phyloP scores from a whole-genome alignment of 1,139 yeast genomes.

The Pichia norvegensis region DNA sequence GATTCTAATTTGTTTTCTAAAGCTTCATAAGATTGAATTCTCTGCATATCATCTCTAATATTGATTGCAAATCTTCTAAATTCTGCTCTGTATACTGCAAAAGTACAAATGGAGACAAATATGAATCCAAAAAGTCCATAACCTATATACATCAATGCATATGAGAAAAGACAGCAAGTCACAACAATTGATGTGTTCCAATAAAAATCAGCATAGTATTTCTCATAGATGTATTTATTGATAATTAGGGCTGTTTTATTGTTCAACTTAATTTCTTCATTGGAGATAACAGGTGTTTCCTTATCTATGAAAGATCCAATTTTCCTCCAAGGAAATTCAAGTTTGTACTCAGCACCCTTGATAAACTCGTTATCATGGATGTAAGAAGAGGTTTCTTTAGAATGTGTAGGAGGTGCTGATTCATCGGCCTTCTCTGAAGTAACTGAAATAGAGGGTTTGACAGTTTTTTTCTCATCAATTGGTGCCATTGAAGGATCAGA shows the following conservation, averaged over 20 bases:
- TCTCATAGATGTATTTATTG: slow-evolving; percentile 47
- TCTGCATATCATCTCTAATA: slow-evolving; percentile 63
- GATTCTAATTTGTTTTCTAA: slow-evolving; percentile 60
- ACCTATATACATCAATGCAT: slow-evolving; percentile 51
- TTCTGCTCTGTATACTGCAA: slow-evolving; percentile 62
- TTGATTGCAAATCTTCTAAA: slow-evolving; percentile 66
- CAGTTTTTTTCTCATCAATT: neutral
- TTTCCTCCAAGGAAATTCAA: slow-evolving; percentile 34
- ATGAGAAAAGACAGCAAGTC: slow-evolving; percentile 67
- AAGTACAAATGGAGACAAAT: slow-evolving; percentile 50
- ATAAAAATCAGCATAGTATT: slow-evolving; percentile 64
- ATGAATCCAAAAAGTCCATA: slow-evolving; percentile 51
- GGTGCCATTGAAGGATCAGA: neutral
- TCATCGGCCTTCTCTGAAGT: neutral
- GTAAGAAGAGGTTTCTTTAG: slow-evolving; percentile 5
- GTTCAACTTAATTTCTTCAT: slow-evolving; percentile 15
- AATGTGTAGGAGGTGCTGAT: neutral
- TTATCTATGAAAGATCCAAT: slow-evolving; percentile 34
- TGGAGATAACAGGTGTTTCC: slow-evolving; percentile 12
- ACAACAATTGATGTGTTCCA: slow-evolving; percentile 57
- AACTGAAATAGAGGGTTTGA: neutral
- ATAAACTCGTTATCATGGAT: slow-evolving; percentile 10
- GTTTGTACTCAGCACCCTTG: slow-evolving; percentile 11
- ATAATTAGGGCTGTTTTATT: slow-evolving; percentile 33
- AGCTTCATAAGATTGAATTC: slow-evolving; percentile 52